Evolutionary conservation across 768 basidiomycete genomes (phyloP), one percentile per base, ranked within the genome.

Genomic region (Rhizopogon salebrosus): DNA sequence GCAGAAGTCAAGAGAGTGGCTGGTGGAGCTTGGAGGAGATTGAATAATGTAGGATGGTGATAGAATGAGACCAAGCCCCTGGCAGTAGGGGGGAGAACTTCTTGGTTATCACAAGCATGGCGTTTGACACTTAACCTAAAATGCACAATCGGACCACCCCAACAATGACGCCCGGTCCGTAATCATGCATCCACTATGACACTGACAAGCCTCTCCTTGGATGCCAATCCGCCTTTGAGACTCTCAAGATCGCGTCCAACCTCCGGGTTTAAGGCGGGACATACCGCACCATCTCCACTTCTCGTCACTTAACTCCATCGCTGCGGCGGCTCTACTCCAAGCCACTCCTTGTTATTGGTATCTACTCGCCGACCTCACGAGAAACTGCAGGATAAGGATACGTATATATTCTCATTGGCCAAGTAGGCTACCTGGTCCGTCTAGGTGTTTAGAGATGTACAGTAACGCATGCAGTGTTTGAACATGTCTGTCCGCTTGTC

Each of bases 221-320:
- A 26, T 13, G n/a, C 29, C 27, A 3, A 4, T 31, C 18, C n/a
- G 9, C 24, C 40, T 11, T 29, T 34, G 4, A 20, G 31, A 10
- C 41, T 39, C 51, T 34, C 57, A 57, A 50, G 51, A 54, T 51
- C 50, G 34, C 45, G 51, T 38, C 11, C 23, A 18, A 39, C 37
- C 20, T 49, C 56, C 72, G 70, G 70, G 53, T 60, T 61, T 72
- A 71, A 58, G 57, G 65, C 65, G 70, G 67, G 22, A 37, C n/a
- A 37, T 23, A 45, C 64, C 68, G 66, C 66, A 60, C 38, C 63
- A 65, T 57, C 59, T 63, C 63, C 68, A 64, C 62, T 46, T 52
- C 31, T 13, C 11, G 18, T 48, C 53, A 38, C 52, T 46, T 41
- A 53, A 53, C 51, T 49, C 55, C 57, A 48, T 48, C 41, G 49